A percentile compares a stretch with the other conserved stretches of the same genome.
Conservation (phyloP, 1,139 yeast genomes). For the Pneumocystis carinii region DNA sequence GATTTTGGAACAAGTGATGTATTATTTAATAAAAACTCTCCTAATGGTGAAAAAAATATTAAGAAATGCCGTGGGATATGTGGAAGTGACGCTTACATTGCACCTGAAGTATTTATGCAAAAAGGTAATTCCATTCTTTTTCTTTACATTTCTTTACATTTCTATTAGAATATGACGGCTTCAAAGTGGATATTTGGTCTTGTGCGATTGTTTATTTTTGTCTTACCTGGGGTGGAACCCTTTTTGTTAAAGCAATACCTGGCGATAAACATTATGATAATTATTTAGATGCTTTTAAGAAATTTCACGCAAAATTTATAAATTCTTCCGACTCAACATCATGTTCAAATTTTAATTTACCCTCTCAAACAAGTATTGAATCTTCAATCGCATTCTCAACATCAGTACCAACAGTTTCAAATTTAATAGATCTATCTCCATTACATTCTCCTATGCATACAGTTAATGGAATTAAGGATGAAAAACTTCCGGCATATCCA, state of each 20-base stretch:
- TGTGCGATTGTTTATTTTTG: constrained; percentile 30
- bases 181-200: constrained; percentile 78
- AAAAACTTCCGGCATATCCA: constrained; percentile 11
- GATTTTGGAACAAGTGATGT: constrained; percentile 57
- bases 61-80: constrained; percentile 14
- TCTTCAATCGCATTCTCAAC: neutral
- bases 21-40: constrained; percentile 31
- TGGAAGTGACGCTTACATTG: constrained; percentile 77
- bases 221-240: constrained; percentile 34
- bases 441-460: constrained; percentile 5
- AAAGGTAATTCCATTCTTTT: constrained; percentile 16
- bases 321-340: constrained; percentile 1
- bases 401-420: neutral
- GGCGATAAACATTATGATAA: constrained; percentile 19
- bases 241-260: constrained; percentile 22
- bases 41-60: constrained; percentile 8
- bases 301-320: constrained; percentile 14
- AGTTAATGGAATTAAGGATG: constrained; percentile 8
- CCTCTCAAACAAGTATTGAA: neutral
- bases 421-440: neutral
- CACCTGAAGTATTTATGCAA: constrained; percentile 57
- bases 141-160: neutral
- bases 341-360: neutral
- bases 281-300: constrained; percentile 11
- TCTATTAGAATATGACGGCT: constrained; percentile 50